Conservation (phyloP, 2,329 filamentous ascomycete species). For the Colletotrichum ledebouriae region DNA sequence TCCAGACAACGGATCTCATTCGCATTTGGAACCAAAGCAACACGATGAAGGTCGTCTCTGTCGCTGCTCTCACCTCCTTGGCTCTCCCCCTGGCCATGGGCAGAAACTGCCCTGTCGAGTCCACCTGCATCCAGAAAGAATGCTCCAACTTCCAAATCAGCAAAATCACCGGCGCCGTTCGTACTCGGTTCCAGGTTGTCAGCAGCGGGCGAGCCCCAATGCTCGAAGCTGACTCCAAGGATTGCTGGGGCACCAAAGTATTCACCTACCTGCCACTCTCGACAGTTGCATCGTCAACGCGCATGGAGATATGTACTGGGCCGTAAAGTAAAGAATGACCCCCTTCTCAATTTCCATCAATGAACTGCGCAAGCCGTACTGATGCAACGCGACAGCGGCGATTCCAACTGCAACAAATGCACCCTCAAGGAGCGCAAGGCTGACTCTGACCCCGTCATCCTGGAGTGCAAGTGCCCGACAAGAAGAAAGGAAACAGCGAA, state of each 20-base stretch:
- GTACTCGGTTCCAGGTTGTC: no score
- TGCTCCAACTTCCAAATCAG: constrained; percentile 10
- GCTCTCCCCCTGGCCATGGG: not conserved
- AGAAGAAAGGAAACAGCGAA: not conserved
- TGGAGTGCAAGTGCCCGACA: constrained; percentile 13
- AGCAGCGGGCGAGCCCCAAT: not conserved
- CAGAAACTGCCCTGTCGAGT: constrained; percentile 8
- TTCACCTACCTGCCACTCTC: constrained; percentile 16
- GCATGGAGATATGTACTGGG: not conserved
- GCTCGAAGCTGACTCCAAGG: constrained; percentile 17
- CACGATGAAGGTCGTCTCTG: not conserved
- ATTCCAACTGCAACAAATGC: not conserved
- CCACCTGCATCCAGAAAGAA: constrained; percentile 16
- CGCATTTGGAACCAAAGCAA: not conserved
- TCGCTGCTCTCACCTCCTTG: not conserved
- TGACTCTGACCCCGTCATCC: not conserved
- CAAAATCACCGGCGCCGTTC: no score
- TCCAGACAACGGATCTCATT: no score
- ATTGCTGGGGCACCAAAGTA: constrained; percentile 7
- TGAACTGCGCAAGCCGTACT: no score
- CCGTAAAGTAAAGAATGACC: not conserved
- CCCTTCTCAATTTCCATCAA: no score
- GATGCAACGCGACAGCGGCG: not conserved
- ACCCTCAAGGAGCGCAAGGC: not conserved
- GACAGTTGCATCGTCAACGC: constrained; percentile 6